phyloP scores from a whole-genome alignment of 495 filamentous ascomycete genomes.

The Talaromyces ruber region DNA sequence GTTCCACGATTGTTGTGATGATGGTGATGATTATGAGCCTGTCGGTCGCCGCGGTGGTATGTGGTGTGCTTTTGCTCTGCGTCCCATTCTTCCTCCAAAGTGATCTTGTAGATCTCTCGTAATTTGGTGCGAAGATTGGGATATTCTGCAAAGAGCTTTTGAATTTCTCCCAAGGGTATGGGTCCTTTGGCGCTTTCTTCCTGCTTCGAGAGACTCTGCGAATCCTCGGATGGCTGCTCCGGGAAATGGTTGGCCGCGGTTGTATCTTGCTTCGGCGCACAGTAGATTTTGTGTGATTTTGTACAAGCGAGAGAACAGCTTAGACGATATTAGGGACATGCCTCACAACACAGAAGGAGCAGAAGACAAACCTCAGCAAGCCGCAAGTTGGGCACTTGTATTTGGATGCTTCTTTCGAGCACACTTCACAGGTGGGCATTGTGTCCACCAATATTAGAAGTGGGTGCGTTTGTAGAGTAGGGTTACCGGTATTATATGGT shows the following conservation, averaged over 20 bases:
- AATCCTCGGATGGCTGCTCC: conserved; percentile 6
- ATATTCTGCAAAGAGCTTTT: conserved; percentile 41
- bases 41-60: conserved; percentile 10
- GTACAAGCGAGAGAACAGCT: conserved; percentile 68
- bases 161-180: conserved; percentile 33
- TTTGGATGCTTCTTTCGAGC: conserved; percentile 45
- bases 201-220: conserved; percentile 7
- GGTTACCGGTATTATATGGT: not conserved
- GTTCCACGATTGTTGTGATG: conserved; percentile 21
- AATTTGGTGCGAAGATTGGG: conserved; percentile 43
- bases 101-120: conserved; percentile 41
- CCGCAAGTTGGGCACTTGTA: conserved; percentile 59
- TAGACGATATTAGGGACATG: not conserved
- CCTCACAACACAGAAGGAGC: not conserved
- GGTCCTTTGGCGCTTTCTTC: conserved; percentile 7
- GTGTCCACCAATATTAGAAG: conserved; percentile 13
- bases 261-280: conserved; percentile 26
- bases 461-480: not conserved
- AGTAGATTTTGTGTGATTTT: conserved; percentile 51
- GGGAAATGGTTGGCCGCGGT: not conserved
- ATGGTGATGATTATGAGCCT: not conserved
- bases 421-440: conserved; percentile 44
- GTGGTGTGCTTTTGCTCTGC: not conserved
- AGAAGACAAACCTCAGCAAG: conserved; percentile 47
- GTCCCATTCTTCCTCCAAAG: conserved; percentile 37